Evolutionary conservation across 176 grass and related monocot species (phyloP), one percentile per base, ranked within the genome.

Genomic region (Hsuehochloa calcarea): DNA sequence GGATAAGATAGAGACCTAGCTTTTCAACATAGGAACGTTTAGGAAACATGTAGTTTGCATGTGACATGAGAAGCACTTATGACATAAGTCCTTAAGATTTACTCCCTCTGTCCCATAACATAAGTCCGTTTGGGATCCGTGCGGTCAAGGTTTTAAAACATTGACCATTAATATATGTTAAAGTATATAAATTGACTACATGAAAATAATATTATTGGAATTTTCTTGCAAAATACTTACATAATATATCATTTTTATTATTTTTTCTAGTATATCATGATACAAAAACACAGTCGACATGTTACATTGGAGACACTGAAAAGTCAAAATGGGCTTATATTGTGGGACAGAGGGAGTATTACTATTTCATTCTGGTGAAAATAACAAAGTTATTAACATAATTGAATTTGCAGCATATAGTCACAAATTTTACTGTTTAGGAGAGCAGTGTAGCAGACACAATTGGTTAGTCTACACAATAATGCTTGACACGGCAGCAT

Each of bases 11-110:
- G 29, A 34, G 15, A 38, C 35, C 20, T 77, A 46, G 41, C 6
- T 76, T 84, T 65, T 68, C 61, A 15, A 37, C 55, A 4, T 77
- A 22, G 67, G 7, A 61, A 80, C 39, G 31, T 72, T 44, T 31
- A 80, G 37, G 43, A 61, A 65, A 71, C 47, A 72, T 67, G 58
- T 52, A 73, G 38, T 68, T 87, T 68, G 25, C 46, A 85, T 27
- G 20, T 62, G 47, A 34, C 38, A 71, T 3, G 17, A 60, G n/a
- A 76, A 16, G 16, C 46, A 74, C n/a, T 80, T 74, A n/a, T 17
- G 4, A 67, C 56, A 70, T 17, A 46, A 59, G 29, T 59, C 64
- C 6, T 60, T 55, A 63, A 70, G 34, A 71, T 26, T 29, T 29
- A 29, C 29, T 29, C 29, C 29, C 29, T 29, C 29, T 29, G 29